These are phyloP conservation scores for Eremochloa ophiuroides DNA, from an alignment of 176 grass and related monocot species.

Conservation along the genomic window DNA sequence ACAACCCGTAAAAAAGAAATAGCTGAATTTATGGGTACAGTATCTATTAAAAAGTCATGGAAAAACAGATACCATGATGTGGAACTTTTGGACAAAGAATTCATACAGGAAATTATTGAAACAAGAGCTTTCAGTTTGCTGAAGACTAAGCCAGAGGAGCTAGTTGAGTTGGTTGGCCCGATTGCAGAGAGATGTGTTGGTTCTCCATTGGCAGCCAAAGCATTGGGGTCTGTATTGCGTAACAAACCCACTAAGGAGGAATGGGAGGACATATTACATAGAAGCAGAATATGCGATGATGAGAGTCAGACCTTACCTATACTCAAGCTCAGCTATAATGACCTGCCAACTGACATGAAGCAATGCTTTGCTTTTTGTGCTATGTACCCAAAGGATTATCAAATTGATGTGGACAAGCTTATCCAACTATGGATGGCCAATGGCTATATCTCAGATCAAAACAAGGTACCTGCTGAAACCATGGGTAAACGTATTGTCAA, in stretches of 20 bases:
- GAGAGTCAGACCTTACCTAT: neutral
- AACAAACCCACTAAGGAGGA: neutral
- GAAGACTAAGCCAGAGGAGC: neutral
- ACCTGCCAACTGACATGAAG: neutral
- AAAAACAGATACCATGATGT: neutral
- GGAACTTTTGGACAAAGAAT: neutral
- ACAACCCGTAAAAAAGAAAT: neutral
- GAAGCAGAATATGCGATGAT: neutral
- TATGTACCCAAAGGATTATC: neutral
- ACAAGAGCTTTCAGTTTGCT: neutral
- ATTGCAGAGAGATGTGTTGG: neutral
- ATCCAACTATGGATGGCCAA: neutral
- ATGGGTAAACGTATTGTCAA: neutral
- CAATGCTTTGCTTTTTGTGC: neutral
- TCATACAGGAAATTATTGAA: neutral
- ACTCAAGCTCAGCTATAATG: constrained; percentile 21
- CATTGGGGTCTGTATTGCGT: neutral
- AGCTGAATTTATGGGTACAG: neutral
- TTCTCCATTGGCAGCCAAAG: neutral
- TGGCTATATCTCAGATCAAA: neutral
- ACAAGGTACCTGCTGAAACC: neutral
- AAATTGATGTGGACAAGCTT: neutral
- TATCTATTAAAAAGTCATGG: neutral
- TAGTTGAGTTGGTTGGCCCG: neutral
- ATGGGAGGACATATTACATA: neutral